Conservation (phyloP, 169 alveolate species). For the Babesia bovis region DNA sequence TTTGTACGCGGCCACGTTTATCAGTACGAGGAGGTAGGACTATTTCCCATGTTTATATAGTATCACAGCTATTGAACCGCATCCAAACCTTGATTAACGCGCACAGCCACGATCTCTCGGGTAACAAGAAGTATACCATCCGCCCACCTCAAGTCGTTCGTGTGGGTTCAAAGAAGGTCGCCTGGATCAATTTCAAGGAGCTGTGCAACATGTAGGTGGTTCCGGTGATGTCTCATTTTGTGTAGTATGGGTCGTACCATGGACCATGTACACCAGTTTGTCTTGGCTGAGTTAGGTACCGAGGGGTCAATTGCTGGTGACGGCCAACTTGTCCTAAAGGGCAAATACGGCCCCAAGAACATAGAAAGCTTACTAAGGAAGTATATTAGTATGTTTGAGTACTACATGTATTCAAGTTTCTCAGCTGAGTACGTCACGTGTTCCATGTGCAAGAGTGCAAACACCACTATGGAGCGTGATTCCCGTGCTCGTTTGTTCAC, state of each 20-base stretch:
- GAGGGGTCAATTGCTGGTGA: constrained; percentile 92
- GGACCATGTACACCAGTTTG: constrained; percentile 93
- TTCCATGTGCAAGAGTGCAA: constrained; percentile 90
- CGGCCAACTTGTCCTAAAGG: constrained; percentile 91
- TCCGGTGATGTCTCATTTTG: background rate
- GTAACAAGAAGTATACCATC: constrained; percentile 84
- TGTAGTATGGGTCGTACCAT: constrained; percentile 87
- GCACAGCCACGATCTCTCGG: constrained; percentile 88
- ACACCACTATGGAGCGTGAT: constrained; percentile 89
- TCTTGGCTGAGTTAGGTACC: constrained; percentile 91
- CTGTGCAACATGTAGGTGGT: constrained; percentile 81
- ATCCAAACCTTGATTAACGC: constrained; percentile 83
- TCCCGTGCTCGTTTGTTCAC: constrained; percentile 87
- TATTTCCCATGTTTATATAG: background rate
- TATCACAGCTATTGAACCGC: constrained; percentile 79
- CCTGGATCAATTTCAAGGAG: constrained; percentile 93
- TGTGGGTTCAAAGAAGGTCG: constrained; percentile 94
- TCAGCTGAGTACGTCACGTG: constrained; percentile 92
- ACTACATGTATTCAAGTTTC: background rate
- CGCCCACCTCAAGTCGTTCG: constrained; percentile 93
- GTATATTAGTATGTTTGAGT: constrained; percentile 79
- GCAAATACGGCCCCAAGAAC: constrained; percentile 91
- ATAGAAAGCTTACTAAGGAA: constrained; percentile 89
- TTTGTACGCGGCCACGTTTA: constrained; percentile 84
- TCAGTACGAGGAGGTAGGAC: constrained; percentile 83